Evolutionary conservation across 2,329 filamentous ascomycete species (phyloP).

Genomic region (Claviceps spartinae): DNA sequence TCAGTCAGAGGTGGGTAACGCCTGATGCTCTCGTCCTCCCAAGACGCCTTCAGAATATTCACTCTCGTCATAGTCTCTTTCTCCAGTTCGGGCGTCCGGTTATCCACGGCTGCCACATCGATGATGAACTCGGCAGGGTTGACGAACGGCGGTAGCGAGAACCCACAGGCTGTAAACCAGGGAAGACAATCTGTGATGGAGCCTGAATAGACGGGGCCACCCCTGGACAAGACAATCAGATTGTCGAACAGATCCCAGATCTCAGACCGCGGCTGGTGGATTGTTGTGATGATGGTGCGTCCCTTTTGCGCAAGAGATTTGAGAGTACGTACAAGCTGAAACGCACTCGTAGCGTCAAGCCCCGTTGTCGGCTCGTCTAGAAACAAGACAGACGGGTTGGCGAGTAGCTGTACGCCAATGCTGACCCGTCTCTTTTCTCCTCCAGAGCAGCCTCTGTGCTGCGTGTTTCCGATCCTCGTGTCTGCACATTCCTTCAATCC

Average conservation of each 20-base stretch:
- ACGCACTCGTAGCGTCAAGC: slow-evolving; percentile 64
- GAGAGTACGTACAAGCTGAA: slow-evolving; percentile 56
- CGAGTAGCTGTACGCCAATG: slow-evolving; percentile 66
- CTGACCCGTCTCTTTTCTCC: slow-evolving; percentile 66
- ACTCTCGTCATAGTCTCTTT: slow-evolving; percentile 44
- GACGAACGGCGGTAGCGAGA: slow-evolving; percentile 54
- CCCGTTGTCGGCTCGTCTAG: slow-evolving; percentile 71
- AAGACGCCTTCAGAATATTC: slow-evolving; percentile 44
- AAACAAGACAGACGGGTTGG: slow-evolving; percentile 65
- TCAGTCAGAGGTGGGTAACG: slow-evolving; percentile 13
- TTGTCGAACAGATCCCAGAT: slow-evolving; percentile 69
- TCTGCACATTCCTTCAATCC: slow-evolving; percentile 66
- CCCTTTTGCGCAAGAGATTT: slow-evolving; percentile 55
- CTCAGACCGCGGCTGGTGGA: slow-evolving; percentile 66
- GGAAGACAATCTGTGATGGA: slow-evolving; percentile 40
- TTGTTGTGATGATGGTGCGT: slow-evolving; percentile 58
- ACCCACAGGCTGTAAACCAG: slow-evolving; percentile 49
- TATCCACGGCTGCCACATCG: slow-evolving; percentile 62
- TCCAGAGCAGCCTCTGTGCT: slow-evolving; percentile 63
- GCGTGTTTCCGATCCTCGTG: slow-evolving; percentile 57
- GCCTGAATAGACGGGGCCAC: slow-evolving; percentile 56
- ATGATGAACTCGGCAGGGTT: slow-evolving; percentile 69
- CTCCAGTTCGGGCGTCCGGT: slow-evolving; percentile 54
- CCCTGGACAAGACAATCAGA: slow-evolving; percentile 53
- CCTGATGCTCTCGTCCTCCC: slow-evolving; percentile 31